These are phyloP conservation scores for Talaromyces atroroseus DNA, from an alignment of 2,329 filamentous ascomycete species.

Conservation along the genomic window DNA sequence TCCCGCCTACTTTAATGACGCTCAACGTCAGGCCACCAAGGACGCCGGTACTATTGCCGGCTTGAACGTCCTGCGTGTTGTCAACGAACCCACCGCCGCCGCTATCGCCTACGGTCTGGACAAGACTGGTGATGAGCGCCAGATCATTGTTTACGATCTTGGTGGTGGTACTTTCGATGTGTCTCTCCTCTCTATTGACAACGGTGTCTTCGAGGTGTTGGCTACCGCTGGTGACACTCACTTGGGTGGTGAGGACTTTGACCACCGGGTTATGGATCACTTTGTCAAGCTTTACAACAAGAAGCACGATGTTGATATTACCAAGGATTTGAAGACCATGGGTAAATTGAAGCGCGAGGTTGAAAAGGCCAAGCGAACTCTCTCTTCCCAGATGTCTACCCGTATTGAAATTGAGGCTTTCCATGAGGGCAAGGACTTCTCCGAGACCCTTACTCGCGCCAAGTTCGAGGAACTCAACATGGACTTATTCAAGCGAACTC, in stretches of 20 bases:
- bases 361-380: conserved; percentile 98
- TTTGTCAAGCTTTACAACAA: conserved; percentile 98
- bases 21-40: conserved; percentile 95
- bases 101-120: conserved; percentile 92
- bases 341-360: conserved; percentile 99
- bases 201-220: conserved; percentile 90
- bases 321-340: conserved; percentile 95
- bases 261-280: conserved; percentile 94
- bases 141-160: conserved; percentile 90
- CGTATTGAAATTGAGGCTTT: conserved; percentile 96
- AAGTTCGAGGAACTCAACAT: conserved; percentile 99
- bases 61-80: conserved; percentile 90
- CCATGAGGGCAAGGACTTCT: conserved; percentile 95
- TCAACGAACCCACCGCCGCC: conserved; percentile 94
- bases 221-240: conserved; percentile 96
- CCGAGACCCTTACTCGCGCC: conserved; percentile 93
- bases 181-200: conserved; percentile 82
- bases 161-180: conserved; percentile 95
- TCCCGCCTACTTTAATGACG: conserved; percentile 97
- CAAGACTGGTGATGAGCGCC: conserved; percentile 75
- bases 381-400: conserved; percentile 88
- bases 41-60: conserved; percentile 88
- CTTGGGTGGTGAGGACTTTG: conserved; percentile 97
- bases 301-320: conserved; percentile 88
- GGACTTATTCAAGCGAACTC: conserved; percentile 98